Evolutionary conservation across 2,329 filamentous ascomycete species (phyloP).

Genomic region (Trichoderma simmonsii): DNA sequence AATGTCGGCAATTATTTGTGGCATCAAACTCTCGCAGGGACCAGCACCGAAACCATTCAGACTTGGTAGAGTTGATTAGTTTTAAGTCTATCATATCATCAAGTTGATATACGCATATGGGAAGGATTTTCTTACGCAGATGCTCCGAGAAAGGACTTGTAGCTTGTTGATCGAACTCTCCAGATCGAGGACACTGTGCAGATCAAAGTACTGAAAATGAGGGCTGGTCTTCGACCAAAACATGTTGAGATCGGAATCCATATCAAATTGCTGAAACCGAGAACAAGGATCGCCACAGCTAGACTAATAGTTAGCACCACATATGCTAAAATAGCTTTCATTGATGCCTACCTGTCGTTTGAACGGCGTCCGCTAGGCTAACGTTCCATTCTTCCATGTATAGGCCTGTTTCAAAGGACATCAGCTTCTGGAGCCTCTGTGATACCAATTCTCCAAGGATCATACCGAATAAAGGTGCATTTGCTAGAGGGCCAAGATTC

Average conservation of each 20-base stretch:
- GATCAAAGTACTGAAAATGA: slow-evolving; percentile 4
- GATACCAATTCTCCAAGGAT: background rate
- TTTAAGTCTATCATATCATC: background rate
- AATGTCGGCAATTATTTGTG: slow-evolving; percentile 12
- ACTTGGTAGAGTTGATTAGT: background rate
- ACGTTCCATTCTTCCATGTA: slow-evolving; percentile 14
- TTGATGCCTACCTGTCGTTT: background rate
- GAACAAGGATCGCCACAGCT: background rate
- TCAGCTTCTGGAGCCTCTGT: background rate
- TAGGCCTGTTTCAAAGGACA: background rate
- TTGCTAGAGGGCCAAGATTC: slow-evolving; percentile 5
- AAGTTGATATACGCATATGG: background rate
- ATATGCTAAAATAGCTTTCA: background rate
- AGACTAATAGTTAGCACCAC: background rate
- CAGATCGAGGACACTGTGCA: slow-evolving; percentile 6
- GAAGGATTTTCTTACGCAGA: background rate
- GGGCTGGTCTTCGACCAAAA: slow-evolving; percentile 4
- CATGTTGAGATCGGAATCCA: slow-evolving; percentile 8
- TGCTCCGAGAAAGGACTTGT: slow-evolving; percentile 11
- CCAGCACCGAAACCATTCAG: slow-evolving; percentile 6
- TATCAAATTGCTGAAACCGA: slow-evolving; percentile 7
- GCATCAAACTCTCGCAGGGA: slow-evolving; percentile 9
- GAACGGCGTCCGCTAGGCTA: slow-evolving; percentile 3
- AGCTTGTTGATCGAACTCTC: slow-evolving; percentile 10
- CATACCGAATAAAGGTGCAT: slow-evolving; percentile 10